Conservation (phyloP, 2,329 filamentous ascomycete species). For the Byssoonygena ceratinophila region DNA sequence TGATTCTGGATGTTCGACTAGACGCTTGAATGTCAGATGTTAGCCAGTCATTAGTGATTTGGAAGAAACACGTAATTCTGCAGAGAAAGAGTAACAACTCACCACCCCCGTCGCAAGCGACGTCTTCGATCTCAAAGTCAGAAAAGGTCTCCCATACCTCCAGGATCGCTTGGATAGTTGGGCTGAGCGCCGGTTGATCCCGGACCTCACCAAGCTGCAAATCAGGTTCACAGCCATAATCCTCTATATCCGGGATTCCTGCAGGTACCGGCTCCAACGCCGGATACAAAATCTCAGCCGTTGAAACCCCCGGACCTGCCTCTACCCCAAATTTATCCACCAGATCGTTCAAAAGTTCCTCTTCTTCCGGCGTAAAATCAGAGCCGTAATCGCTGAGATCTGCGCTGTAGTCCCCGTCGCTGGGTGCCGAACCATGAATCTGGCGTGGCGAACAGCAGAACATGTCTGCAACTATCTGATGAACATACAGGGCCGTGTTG, state of each 20-base stretch:
- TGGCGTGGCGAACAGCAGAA: slow-evolving; percentile 1
- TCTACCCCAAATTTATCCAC: slow-evolving; percentile 38
- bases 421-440: not conserved
- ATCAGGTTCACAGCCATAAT: slow-evolving; percentile 1
- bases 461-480: slow-evolving; percentile 1
- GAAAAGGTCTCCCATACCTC: slow-evolving; percentile 7
- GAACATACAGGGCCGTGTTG: not conserved
- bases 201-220: not conserved
- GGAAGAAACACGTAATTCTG: not conserved
- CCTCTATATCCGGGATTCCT: slow-evolving; percentile 8
- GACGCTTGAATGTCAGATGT: slow-evolving; percentile 48
- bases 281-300: not conserved
- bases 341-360: slow-evolving; percentile 43
- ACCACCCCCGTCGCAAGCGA: slow-evolving; percentile 1
- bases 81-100: not conserved
- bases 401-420: slow-evolving; percentile 10
- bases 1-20: slow-evolving; percentile 46
- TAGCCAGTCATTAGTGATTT: slow-evolving; percentile 34
- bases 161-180: not conserved
- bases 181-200: not conserved
- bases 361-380: slow-evolving; percentile 50
- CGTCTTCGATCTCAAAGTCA: slow-evolving; percentile 8
- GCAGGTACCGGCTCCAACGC: not conserved
- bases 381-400: slow-evolving; percentile 52
- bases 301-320: not conserved